A percentile compares a stretch with the other conserved stretches of the same genome.
Evolutionary conservation across 768 basidiomycete genomes (phyloP).

Genomic region (Agrocybe praecox): DNA sequence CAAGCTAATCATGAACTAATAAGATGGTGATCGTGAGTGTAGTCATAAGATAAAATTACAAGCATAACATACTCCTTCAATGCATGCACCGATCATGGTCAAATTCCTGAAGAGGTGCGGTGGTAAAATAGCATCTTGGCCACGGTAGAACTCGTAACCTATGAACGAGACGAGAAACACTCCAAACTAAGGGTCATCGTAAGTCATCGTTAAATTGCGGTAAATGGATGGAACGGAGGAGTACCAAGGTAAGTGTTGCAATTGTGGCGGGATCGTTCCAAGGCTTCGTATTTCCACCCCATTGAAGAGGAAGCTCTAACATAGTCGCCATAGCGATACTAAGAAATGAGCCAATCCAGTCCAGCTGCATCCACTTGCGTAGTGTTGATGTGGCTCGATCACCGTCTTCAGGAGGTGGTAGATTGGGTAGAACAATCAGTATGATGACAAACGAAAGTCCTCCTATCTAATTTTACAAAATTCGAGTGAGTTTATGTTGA

Average conservation of each 20-base stretch:
- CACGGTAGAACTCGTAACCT: conserved; percentile 1
- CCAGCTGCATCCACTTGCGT: conserved; percentile 41
- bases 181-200: neutral
- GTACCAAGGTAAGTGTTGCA: too few species aligned
- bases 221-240: too few species aligned
- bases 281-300: conserved; percentile 47
- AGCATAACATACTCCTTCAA: conserved; percentile 4
- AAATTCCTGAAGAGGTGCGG: conserved; percentile 1
- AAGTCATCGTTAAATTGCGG: too few species aligned
- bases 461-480: conserved; percentile 13
- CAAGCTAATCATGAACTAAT: neutral
- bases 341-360: conserved; percentile 27
- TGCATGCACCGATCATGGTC: conserved; percentile 2
- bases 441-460: conserved; percentile 19
- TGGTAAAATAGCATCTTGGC: conserved; percentile 3
- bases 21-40: too few species aligned
- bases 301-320: conserved; percentile 45
- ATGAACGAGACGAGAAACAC: neutral
- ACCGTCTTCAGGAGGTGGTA: conserved; percentile 10
- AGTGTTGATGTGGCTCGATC: conserved; percentile 9
- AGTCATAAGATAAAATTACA: too few species aligned
- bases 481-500: neutral
- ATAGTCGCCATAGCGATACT: conserved; percentile 33
- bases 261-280: conserved; percentile 43
- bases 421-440: conserved; percentile 6